Conservation (phyloP, 768 basidiomycete genomes). For the Xanthoconium stramineum region DNA sequence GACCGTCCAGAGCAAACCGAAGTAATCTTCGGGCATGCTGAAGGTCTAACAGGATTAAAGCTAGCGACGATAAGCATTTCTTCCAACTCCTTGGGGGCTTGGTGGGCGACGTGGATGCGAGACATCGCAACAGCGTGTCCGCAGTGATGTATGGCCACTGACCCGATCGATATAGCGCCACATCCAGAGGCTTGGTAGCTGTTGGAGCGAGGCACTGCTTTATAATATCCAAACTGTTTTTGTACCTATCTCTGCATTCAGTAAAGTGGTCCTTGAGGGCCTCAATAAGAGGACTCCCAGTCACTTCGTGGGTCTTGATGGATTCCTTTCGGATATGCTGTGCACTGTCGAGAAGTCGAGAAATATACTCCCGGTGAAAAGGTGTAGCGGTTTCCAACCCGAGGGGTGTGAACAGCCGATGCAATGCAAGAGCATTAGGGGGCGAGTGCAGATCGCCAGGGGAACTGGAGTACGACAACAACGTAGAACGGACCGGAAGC, state of each 20-base stretch:
- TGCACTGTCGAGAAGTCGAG: not conserved
- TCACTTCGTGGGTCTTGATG: not conserved
- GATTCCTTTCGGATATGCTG: not conserved
- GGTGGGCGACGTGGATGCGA: not conserved
- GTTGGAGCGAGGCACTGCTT: not conserved
- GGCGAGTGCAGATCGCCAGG: no score
- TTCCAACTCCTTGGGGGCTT: not conserved
- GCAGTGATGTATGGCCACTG: not conserved
- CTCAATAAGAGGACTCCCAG: not conserved
- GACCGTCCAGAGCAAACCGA: not conserved
- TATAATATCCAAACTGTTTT: not conserved
- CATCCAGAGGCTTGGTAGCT: not conserved
- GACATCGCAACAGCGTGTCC: not conserved
- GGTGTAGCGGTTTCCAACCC: no score
- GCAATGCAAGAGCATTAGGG: no score
- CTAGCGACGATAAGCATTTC: not conserved
- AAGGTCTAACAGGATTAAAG: not conserved
- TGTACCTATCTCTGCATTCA: not conserved
- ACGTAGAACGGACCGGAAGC: no score
- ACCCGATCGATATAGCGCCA: not conserved
- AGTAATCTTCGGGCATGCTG: not conserved
- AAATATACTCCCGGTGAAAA: not conserved
- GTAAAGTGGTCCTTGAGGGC: not conserved
- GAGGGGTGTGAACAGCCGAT: no score
- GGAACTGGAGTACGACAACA: no score